Percentiles rank a stretch among this genome's conserved stretches.
Conservation (phyloP, 2,329 filamentous ascomycete species). For the Graphilbum ipis-grandicollis region DNA sequence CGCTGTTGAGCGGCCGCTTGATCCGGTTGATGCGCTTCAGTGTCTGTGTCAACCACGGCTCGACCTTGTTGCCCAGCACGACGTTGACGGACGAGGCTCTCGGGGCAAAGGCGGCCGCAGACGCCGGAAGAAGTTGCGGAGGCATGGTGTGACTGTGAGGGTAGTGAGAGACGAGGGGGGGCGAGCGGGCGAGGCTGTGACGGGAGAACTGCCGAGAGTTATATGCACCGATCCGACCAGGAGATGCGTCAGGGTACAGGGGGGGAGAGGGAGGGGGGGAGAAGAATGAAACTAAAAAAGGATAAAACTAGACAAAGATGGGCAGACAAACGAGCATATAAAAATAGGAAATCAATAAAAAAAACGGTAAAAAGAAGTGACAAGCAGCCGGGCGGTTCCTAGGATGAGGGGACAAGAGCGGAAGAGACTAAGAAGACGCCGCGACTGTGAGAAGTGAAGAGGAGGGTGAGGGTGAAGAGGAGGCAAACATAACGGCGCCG, state of each 20-base stretch:
- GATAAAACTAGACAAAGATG: too few relatives aligned
- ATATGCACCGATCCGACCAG: too few relatives aligned
- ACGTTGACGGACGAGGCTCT: conserved; percentile 82
- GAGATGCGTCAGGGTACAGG: neutral
- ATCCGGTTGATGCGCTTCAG: conserved; percentile 93
- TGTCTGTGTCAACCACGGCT: conserved; percentile 92
- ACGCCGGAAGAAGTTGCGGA: conserved; percentile 82
- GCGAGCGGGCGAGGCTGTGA: too few relatives aligned
- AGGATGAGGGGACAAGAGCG: neutral
- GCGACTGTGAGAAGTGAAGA: conserved; percentile 39
- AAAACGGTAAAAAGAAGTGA: neutral
- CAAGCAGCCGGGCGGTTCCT: conserved; percentile 9
- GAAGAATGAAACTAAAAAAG: neutral
- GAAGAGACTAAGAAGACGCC: conserved; percentile 23
- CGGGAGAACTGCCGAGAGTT: too few relatives aligned
- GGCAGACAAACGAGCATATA: neutral
- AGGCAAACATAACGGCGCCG: conserved; percentile 18
- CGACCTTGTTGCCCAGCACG: conserved; percentile 78
- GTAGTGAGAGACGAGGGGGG: conserved; percentile 1
- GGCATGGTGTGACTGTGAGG: conserved; percentile 43
- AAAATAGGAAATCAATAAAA: neutral
- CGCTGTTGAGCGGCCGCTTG: conserved; percentile 93
- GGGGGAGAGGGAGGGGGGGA: neutral
- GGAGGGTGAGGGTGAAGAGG: conserved; percentile 28
- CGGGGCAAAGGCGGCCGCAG: conserved; percentile 89